Base-by-base conservation (phyloP, 352 stramenopile species). In the Thraustochytrium sp. region DNA sequence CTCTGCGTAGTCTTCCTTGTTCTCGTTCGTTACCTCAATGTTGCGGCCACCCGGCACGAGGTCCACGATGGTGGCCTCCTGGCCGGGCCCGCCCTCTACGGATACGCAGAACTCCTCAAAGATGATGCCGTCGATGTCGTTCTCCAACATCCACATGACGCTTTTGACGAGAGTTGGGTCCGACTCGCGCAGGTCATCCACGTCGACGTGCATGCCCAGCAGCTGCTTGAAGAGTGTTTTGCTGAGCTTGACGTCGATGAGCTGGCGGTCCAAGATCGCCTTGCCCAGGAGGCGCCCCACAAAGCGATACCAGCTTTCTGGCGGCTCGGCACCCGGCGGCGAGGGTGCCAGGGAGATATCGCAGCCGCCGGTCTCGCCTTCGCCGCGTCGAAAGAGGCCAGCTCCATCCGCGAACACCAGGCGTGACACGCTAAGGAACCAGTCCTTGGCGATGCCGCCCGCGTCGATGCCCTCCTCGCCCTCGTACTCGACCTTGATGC, bases 331-430 rank as follows among this genome's bases (percentile, higher is more conserved):
- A 34, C 29, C 68, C 0, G 48, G 48, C 8, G 46, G 9, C 3
- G 31, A 21, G 21, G 53, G 48, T 4, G 31, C 11, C 21, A 80
- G 31, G 42, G 16, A 11, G 89, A 99, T 44, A 13, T 86, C 96
- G 86, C 99, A 95, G 26, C 62, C 62, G 87, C 99, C 99, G 78
- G 99, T 96, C 84, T 94, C 97, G 74, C 95, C 98, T 44, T 99
- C 91, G 59, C 96, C 95, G 42, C 95, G 98, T 9, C 23, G 16
- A 89, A 99, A 99, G 0, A 99, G 88, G 75, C 97, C 96, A 88
- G 99, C 99, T 86, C 99, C 98, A 61, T 97, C 95, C 88, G 99
- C 99, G 89, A 99, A 99, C 84, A 99, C 99, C 87, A 99, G 96
- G 82, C 97, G 97, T 2, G 96, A 95, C 44, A 99, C 87, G 87